Percentiles rank a stretch among this genome's conserved stretches.
phyloP scores from a whole-genome alignment of 257 asterid genomes.

The Striga asiatica region DNA sequence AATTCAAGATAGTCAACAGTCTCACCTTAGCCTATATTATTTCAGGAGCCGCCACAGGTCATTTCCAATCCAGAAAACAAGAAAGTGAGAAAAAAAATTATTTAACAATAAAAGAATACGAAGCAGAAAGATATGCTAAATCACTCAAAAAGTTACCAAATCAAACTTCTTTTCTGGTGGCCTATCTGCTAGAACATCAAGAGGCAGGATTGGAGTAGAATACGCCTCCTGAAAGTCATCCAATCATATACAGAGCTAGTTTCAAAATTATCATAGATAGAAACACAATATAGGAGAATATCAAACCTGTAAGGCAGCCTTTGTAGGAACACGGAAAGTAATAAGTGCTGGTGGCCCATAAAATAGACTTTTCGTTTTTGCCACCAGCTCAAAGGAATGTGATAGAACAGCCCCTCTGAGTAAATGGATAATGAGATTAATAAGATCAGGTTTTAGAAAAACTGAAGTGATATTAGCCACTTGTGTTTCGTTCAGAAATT shows the following conservation, averaged over 20 bases:
- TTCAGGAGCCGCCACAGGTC: constrained; percentile 24
- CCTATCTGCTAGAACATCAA: constrained; percentile 77
- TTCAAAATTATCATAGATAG: not conserved
- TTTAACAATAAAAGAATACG: constrained; percentile 5
- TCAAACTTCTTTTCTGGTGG: constrained; percentile 79
- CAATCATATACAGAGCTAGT: constrained; percentile 1
- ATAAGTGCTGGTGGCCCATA: constrained; percentile 72
- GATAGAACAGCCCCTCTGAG: constrained; percentile 62
- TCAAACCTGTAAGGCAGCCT: constrained; percentile 73
- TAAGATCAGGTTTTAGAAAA: not conserved
- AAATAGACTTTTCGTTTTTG: constrained; percentile 46
- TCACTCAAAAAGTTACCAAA: constrained; percentile 46
- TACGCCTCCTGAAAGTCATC: constrained; percentile 59
- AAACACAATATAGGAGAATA: not conserved
- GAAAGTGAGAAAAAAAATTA: constrained; percentile 14
- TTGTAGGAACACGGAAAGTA: constrained; percentile 80
- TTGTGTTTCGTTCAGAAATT: not conserved
- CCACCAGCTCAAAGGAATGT: constrained; percentile 85
- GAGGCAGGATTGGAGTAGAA: constrained; percentile 81
- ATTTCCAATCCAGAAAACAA: constrained; percentile 25
- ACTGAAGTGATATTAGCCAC: not conserved
- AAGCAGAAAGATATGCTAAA: constrained; percentile 11
- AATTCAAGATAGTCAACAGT: not conserved
- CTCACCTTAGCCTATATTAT: constrained; percentile 81
- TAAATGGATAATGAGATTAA: constrained; percentile 12